Conservation (phyloP, 1,139 yeast genomes). For the Geotrichum fermentans region DNA sequence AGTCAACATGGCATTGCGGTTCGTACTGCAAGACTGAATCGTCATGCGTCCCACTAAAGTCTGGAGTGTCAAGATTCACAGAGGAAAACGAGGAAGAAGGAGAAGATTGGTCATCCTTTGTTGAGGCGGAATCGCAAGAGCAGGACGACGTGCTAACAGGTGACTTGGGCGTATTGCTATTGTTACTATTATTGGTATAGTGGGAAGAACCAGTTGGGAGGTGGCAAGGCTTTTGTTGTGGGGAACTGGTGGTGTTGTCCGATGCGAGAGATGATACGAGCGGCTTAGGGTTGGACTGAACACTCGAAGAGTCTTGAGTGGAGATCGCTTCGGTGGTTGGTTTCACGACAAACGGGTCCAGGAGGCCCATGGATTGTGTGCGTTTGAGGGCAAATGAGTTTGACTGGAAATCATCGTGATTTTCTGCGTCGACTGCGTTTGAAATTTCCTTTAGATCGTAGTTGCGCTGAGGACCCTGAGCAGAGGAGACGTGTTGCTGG, state of each 20-base stretch:
- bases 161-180: neutral
- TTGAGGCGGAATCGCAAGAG: neutral
- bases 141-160: neutral
- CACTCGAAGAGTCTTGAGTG: neutral
- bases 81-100: constrained; percentile 15
- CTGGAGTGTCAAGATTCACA: constrained; percentile 33
- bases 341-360: constrained; percentile 59
- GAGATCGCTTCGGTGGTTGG: constrained; percentile 27
- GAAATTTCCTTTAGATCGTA: constrained; percentile 26
- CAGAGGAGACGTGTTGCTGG: neutral
- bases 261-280: neutral
- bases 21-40: constrained; percentile 76
- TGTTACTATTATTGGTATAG: neutral
- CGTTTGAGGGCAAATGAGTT: constrained; percentile 73
- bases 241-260: no score
- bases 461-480: constrained; percentile 5
- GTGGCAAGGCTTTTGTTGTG: neutral
- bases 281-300: neutral
- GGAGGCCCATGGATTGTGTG: constrained; percentile 74
- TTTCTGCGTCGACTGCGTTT: constrained; percentile 61
- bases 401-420: constrained; percentile 64
- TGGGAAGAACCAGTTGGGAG: neutral
- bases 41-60: constrained; percentile 49
- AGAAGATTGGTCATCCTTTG: constrained; percentile 2
- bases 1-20: constrained; percentile 89